Conservation (phyloP, 306 rosid species). For the Castanea mollissima region DNA sequence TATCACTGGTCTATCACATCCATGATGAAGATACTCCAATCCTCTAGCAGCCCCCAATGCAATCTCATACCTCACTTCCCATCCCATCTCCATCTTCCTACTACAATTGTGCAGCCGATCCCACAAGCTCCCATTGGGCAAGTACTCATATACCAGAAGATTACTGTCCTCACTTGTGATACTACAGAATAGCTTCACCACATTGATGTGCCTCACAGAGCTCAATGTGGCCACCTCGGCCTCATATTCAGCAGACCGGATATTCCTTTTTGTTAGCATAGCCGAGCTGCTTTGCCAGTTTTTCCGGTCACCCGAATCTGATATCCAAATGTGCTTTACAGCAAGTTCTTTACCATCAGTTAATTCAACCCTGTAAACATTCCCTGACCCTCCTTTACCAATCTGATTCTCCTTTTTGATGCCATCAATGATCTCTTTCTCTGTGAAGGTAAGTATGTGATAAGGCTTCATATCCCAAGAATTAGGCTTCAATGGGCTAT, state of each 20-base stretch:
- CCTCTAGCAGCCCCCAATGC: constrained; percentile 91
- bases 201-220: constrained; percentile 83
- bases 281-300: constrained; percentile 51
- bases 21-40: constrained; percentile 84
- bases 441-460: constrained; percentile 59
- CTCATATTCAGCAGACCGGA: constrained; percentile 53
- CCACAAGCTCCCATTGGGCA: constrained; percentile 90
- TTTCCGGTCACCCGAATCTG: constrained; percentile 34
- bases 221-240: constrained; percentile 87
- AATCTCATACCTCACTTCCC: constrained; percentile 78
- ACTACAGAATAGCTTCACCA: constrained; percentile 89
- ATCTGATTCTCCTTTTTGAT: constrained; percentile 62
- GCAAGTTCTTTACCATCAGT: constrained; percentile 60
- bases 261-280: constrained; percentile 41
- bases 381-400: constrained; percentile 92
- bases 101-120: constrained; percentile 63
- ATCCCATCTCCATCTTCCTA: constrained; percentile 53
- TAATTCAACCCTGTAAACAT: constrained; percentile 64
- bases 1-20: constrained; percentile 68
- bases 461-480: constrained; percentile 78
- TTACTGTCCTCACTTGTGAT: constrained; percentile 85
- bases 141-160: constrained; percentile 80
- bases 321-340: constrained; percentile 77
- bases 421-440: constrained; percentile 59
- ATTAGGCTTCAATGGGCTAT: constrained; percentile 35